These are phyloP conservation scores for Elsinoe necatrix DNA, from an alignment of 2,329 filamentous ascomycete species.

Conservation along the genomic window DNA sequence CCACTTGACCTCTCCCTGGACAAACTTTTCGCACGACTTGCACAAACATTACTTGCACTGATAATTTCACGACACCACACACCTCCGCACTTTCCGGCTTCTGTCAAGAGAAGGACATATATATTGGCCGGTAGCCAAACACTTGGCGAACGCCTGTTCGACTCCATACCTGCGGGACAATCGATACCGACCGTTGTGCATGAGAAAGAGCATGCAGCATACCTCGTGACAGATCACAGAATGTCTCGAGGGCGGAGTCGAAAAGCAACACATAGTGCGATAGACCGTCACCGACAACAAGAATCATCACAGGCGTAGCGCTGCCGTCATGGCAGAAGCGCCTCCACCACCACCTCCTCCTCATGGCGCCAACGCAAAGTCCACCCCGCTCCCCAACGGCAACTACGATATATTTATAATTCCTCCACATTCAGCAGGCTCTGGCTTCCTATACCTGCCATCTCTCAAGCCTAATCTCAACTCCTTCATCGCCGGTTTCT, in stretches of 20 bases:
- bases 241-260: constrained; percentile 6
- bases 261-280: constrained; percentile 1
- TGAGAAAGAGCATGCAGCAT: not conserved
- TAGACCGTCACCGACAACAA: not conserved
- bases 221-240: constrained; percentile 6
- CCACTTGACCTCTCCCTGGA: not conserved
- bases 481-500: constrained; percentile 83
- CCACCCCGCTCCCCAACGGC: constrained; percentile 66
- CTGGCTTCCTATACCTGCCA: constrained; percentile 88
- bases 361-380: constrained; percentile 62
- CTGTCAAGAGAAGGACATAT: not conserved
- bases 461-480: constrained; percentile 78
- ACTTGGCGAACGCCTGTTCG: not conserved
- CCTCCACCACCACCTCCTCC: constrained; percentile 78
- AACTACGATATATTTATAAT: constrained; percentile 98
- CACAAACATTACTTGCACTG: not conserved
- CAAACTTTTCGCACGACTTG: constrained; percentile 1
- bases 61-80: not conserved
- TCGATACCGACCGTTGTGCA: constrained; percentile 12
- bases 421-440: constrained; percentile 79
- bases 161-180: not conserved
- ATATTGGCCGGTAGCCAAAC: not conserved
- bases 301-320: not conserved
- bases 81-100: not conserved
- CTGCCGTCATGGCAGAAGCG: constrained; percentile 27